phyloP scores from a whole-genome alignment of 495 filamentous ascomycete genomes.

The Geoglossum glabrum region DNA sequence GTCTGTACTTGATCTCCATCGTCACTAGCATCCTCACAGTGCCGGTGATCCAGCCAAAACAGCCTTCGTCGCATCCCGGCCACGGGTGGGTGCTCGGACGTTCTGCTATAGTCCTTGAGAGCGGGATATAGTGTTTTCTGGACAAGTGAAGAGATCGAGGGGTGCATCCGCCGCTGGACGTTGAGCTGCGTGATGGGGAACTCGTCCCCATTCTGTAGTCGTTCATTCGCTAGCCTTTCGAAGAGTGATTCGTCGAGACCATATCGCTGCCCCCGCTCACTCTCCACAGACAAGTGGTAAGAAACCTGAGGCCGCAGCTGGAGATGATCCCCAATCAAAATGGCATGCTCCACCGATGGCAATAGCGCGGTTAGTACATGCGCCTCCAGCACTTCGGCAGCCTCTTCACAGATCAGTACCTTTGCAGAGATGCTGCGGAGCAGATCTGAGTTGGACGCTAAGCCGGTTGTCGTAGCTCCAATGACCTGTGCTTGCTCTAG shows the following conservation, averaged over 20 bases:
- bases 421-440: constrained; percentile 41
- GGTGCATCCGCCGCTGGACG: constrained; percentile 61
- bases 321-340: constrained; percentile 56
- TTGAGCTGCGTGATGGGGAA: constrained; percentile 41
- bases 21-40: constrained; percentile 29
- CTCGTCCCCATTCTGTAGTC: constrained; percentile 11
- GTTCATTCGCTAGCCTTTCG: constrained; percentile 42
- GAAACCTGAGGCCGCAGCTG: constrained; percentile 53
- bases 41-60: constrained; percentile 55
- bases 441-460: constrained; percentile 43
- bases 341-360: constrained; percentile 48
- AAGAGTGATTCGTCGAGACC: constrained; percentile 48
- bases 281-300: constrained; percentile 41
- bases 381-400: constrained; percentile 55
- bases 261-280: constrained; percentile 29
- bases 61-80: constrained; percentile 41
- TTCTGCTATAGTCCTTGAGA: constrained; percentile 45
- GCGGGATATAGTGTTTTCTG: constrained; percentile 42
- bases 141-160: constrained; percentile 39
- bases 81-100: constrained; percentile 28
- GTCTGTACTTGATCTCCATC: constrained; percentile 21
- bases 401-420: constrained; percentile 58
- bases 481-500: constrained; percentile 40
- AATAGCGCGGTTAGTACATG: constrained; percentile 46
- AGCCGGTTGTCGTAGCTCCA: constrained; percentile 53